These are phyloP conservation scores for Tylopilus vinaceipallidus DNA, from an alignment of 768 basidiomycete genomes.

Conservation along the genomic window DNA sequence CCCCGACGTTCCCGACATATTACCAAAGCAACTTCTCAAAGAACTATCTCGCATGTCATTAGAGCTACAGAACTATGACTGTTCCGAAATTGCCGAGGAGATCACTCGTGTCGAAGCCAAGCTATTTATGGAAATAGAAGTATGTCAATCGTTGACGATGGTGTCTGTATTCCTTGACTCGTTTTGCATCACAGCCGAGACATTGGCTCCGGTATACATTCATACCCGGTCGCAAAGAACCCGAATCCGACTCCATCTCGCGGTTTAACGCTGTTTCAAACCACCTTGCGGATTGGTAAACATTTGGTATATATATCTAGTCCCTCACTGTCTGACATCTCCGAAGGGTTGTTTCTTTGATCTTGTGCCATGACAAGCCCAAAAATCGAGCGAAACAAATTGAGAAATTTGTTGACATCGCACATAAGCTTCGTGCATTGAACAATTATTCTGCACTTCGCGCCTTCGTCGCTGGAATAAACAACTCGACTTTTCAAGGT, in stretches of 20 bases:
- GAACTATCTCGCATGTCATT: constrained; percentile 58
- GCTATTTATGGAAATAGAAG: constrained; percentile 75
- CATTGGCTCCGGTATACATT: constrained; percentile 85
- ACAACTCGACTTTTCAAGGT: constrained; percentile 74
- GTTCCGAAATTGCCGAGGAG: constrained; percentile 77
- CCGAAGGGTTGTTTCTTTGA: constrained; percentile 83
- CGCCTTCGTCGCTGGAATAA: constrained; percentile 92
- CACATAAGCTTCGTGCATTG: constrained; percentile 69
- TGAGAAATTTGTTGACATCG: constrained; percentile 87
- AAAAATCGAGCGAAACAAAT: constrained; percentile 76
- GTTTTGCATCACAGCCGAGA: constrained; percentile 56
- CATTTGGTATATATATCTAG: background rate
- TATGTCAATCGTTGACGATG: constrained; percentile 32
- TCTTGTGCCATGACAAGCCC: constrained; percentile 81
- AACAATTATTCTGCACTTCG: constrained; percentile 95
- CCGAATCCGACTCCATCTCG: constrained; percentile 66
- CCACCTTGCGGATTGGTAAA: constrained; percentile 80
- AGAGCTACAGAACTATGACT: constrained; percentile 54
- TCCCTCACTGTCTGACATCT: constrained; percentile 3
- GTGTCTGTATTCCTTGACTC: background rate
- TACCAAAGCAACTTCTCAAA: constrained; percentile 58
- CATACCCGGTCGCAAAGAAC: constrained; percentile 62
- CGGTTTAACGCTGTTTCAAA: constrained; percentile 76
- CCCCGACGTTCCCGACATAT: constrained; percentile 37
- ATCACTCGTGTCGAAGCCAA: constrained; percentile 74